phyloP scores from a whole-genome alignment of 768 basidiomycete species.

The Nidularia pulvinata region DNA sequence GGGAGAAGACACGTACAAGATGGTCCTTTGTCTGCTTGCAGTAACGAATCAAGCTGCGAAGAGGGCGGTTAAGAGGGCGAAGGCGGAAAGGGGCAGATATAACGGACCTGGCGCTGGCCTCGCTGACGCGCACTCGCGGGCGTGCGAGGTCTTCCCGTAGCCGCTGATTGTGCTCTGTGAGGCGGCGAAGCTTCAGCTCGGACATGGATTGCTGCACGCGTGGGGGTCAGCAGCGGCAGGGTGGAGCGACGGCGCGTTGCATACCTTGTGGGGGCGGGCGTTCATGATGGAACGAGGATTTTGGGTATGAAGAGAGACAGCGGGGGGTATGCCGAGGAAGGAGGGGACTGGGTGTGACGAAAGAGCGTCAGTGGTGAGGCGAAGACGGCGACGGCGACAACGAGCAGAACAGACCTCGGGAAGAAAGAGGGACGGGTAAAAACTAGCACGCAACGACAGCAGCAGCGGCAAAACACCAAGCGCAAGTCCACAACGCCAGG shows the following conservation, averaged over 20 bases:
- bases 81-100: not conserved
- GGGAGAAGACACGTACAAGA: slow-evolving; percentile 52
- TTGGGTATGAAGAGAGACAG: slow-evolving; percentile 12
- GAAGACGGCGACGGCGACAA: slow-evolving; percentile 12
- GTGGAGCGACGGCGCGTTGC: slow-evolving; percentile 6
- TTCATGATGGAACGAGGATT: slow-evolving; percentile 49
- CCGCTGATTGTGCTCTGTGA: slow-evolving; percentile 94
- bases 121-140: slow-evolving; percentile 89
- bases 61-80: not conserved
- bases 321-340: slow-evolving; percentile 12
- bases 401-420: slow-evolving; percentile 3
- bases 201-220: slow-evolving; percentile 83
- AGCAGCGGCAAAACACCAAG: slow-evolving; percentile 2
- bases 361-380: slow-evolving; percentile 14
- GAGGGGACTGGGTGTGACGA: slow-evolving; percentile 9
- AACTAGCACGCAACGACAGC: too few relatives aligned
- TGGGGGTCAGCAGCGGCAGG: slow-evolving; percentile 2
- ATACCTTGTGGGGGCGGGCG: slow-evolving; percentile 70
- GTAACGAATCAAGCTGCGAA: slow-evolving; percentile 82
- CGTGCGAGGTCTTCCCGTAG: slow-evolving; percentile 87
- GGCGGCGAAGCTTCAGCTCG: slow-evolving; percentile 91
- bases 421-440: slow-evolving; percentile 2
- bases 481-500: not conserved
- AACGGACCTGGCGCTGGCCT: slow-evolving; percentile 84
- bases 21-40: slow-evolving; percentile 94